phyloP scores from a whole-genome alignment of 2,329 filamentous ascomycete species.

The Cladosporium colombiae region DNA sequence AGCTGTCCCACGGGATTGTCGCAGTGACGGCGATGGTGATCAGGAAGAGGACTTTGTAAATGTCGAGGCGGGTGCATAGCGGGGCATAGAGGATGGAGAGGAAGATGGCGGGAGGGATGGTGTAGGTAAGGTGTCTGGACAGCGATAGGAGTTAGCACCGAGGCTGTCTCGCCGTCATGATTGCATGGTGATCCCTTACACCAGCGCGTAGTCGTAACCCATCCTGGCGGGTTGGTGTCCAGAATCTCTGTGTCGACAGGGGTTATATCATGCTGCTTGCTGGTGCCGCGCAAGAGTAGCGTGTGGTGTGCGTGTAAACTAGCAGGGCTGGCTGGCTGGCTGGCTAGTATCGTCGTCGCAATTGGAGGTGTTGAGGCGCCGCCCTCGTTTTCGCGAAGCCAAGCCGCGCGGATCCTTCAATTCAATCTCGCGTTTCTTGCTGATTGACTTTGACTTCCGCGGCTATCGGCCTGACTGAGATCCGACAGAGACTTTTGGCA shows the following conservation, averaged over 20 bases:
- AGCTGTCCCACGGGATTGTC: conserved; percentile 76
- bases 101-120: conserved; percentile 61
- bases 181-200: conserved; percentile 49
- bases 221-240: conserved; percentile 38
- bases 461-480: neutral
- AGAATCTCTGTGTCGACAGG: neutral
- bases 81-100: conserved; percentile 63
- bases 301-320: neutral
- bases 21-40: conserved; percentile 64
- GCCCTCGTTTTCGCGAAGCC: conserved; percentile 4
- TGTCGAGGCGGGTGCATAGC: conserved; percentile 62
- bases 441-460: conserved; percentile 8
- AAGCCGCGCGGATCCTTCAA: neutral
- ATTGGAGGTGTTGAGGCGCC: neutral
- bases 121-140: conserved; percentile 65
- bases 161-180: neutral
- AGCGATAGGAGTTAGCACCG: conserved; percentile 9
- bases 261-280: conserved; percentile 13
- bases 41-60: conserved; percentile 63
- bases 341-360: neutral
- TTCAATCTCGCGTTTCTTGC: neutral
- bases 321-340: neutral
- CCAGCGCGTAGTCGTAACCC: conserved; percentile 63
- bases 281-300: neutral
- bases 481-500: conserved; percentile 1